A percentile compares a stretch with the other conserved stretches of the same genome.
phyloP scores from a whole-genome alignment of 768 basidiomycete genomes.

The Collybia nuda region DNA sequence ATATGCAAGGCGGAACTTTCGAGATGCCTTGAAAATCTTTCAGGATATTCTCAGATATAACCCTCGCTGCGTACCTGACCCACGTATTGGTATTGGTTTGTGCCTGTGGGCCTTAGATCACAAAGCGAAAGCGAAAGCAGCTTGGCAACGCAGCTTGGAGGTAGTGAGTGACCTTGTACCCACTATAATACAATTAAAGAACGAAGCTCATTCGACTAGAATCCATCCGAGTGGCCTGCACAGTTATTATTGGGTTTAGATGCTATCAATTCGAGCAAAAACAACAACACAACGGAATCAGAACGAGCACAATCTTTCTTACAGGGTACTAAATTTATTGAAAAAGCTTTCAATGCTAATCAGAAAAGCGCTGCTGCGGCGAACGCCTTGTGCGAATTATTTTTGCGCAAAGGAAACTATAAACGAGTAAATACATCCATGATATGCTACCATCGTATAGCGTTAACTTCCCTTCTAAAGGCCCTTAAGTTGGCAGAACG shows the following conservation, averaged over 20 bases:
- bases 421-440: constrained; percentile 45
- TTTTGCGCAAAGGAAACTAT: constrained; percentile 68
- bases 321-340: constrained; percentile 66
- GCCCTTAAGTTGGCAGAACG: constrained; percentile 93
- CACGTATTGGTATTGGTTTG: constrained; percentile 92
- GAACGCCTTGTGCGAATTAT: constrained; percentile 78
- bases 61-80: constrained; percentile 85
- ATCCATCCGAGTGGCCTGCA: constrained; percentile 77
- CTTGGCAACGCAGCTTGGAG: constrained; percentile 89
- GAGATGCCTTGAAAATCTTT: constrained; percentile 80
- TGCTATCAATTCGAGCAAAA: constrained; percentile 83
- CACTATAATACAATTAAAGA: background rate
- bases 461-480: constrained; percentile 30
- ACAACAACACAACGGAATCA: constrained; percentile 57
- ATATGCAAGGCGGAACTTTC: constrained; percentile 75
- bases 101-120: constrained; percentile 92
- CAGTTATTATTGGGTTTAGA: constrained; percentile 84
- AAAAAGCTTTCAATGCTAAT: constrained; percentile 79
- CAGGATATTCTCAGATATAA: constrained; percentile 80
- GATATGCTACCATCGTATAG: background rate
- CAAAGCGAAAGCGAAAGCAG: constrained; percentile 76
- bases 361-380: constrained; percentile 80
- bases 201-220: constrained; percentile 37
- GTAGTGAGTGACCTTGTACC: constrained; percentile 51
- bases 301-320: constrained; percentile 63